Base-by-base conservation (phyloP, 1,284 basidiomycete genomes). In the Cystobasidium pallidum region DNA sequence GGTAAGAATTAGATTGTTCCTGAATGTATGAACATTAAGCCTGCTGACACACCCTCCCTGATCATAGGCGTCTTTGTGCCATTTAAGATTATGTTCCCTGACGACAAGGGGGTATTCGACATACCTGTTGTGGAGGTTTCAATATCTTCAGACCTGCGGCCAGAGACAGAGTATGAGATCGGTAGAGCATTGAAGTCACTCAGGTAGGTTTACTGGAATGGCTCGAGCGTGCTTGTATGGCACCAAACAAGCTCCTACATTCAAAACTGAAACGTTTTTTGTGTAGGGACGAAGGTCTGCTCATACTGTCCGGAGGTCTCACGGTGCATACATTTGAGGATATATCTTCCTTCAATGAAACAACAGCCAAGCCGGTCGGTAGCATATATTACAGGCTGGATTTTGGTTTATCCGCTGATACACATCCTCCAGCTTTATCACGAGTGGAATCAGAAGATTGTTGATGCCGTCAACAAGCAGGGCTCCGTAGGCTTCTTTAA, bases 41-140 rank as follows among this genome's bases (percentile, higher is more conserved):
- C 6, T 39, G 36, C 43, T n/a, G 19, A 45, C 15, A 17, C 43
- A 8, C 3, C 43, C 3, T 15, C 15, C n/a, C n/a, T 17, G 36
- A 3, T n/a, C 7, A 4, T 77, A 63, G 79, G 78, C 4, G 77
- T 89, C 39, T 91, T 91, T 78, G 83, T 91, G 8, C 89, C 89
- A 0, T 90, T 91, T 83, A 83, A 84, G 58, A 79, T 88, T 68
- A 91, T 91, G 89, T 90, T 91, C 24, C 76, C 77, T 1, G 62
- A 73, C n/a, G 49, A n/a, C 70, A 84, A 86, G 70, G 59, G 59
- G 15, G 30, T 24, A n/a, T 83, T 78, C 32, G 83, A 84, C 10
- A 81, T 89, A 8, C 88, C 89, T 2, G 84, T 90, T 75, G 85
- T 89, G 10, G 84, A 90, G 80, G 88, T 87, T 2, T 89, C 88